phyloP scores from a whole-genome alignment of 768 basidiomycete genomes.

The Tulasnella sp. region DNA sequence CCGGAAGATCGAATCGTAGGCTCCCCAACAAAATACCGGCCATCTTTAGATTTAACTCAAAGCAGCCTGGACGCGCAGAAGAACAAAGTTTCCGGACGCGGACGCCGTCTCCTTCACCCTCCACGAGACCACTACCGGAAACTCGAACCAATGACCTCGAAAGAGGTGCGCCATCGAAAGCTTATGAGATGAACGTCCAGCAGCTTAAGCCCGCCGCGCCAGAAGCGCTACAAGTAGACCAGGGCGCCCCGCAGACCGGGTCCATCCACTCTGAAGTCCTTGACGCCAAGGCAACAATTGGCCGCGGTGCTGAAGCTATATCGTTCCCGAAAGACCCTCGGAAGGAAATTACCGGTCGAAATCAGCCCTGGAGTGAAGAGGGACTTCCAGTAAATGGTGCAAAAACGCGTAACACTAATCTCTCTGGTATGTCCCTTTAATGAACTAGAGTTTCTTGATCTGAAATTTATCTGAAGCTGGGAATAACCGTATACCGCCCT shows the following conservation, averaged over 20 bases:
- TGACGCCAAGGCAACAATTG: background rate
- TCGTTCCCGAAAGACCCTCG: background rate
- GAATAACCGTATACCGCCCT: too few species aligned
- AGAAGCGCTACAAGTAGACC: background rate
- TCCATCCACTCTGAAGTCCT: background rate
- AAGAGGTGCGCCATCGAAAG: background rate
- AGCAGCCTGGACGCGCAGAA: background rate
- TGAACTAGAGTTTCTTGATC: too few species aligned
- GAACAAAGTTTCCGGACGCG: background rate
- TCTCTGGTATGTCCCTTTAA: background rate
- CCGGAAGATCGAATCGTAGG: background rate
- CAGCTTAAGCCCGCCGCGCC: background rate
- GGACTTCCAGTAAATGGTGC: background rate
- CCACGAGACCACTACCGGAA: background rate
- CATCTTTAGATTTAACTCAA: background rate
- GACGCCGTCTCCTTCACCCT: background rate
- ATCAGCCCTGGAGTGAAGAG: background rate
- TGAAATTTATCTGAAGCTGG: too few species aligned
- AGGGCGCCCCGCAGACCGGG: background rate
- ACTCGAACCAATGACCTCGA: background rate
- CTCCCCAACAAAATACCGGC: background rate
- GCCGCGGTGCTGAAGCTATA: background rate
- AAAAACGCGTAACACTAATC: background rate
- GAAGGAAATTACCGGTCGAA: background rate
- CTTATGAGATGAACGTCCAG: background rate